A percentile compares a stretch with the other conserved stretches of the same genome.
phyloP scores from a whole-genome alignment of 192 early-diverging fungal genomes.

The Rhizophlyctis rosea region DNA sequence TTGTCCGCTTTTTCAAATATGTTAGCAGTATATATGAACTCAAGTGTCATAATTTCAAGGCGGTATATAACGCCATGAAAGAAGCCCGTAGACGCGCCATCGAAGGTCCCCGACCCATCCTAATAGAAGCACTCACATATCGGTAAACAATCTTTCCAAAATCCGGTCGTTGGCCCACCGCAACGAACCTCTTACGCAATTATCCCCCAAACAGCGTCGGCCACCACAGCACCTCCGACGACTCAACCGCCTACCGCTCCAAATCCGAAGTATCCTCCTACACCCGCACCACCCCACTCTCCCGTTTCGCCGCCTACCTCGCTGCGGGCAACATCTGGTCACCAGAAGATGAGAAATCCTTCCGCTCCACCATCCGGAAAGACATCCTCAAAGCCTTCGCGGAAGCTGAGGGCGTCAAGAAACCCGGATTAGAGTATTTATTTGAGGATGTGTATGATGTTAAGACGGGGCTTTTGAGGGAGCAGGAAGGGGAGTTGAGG shows the following conservation, averaged over 20 bases:
- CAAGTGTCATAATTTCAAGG: slow-evolving; percentile 47
- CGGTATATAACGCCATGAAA: slow-evolving; percentile 89
- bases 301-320: slow-evolving; percentile 87
- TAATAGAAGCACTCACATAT: slow-evolving; percentile 98
- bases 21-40: too few species aligned
- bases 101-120: slow-evolving; percentile 77
- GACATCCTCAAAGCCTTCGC: slow-evolving; percentile 79
- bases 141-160: slow-evolving; percentile 45
- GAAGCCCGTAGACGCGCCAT: slow-evolving; percentile 81
- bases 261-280: slow-evolving; percentile 44
- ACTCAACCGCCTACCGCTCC: slow-evolving; percentile 92
- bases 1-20: too few species aligned
- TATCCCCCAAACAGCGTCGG: slow-evolving; percentile 52
- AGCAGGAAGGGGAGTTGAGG: slow-evolving; percentile 78
- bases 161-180: not conserved
- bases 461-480: slow-evolving; percentile 69
- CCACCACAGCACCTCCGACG: slow-evolving; percentile 97
- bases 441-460: slow-evolving; percentile 93
- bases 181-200: not conserved
- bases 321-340: slow-evolving; percentile 83
- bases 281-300: slow-evolving; percentile 74
- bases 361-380: slow-evolving; percentile 58
- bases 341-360: slow-evolving; percentile 62
- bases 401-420: slow-evolving; percentile 81
- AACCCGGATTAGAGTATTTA: slow-evolving; percentile 76